These are phyloP conservation scores for Backusella tarrabulga DNA, from an alignment of 192 early-diverging fungal genomes.

Conservation along the genomic window DNA sequence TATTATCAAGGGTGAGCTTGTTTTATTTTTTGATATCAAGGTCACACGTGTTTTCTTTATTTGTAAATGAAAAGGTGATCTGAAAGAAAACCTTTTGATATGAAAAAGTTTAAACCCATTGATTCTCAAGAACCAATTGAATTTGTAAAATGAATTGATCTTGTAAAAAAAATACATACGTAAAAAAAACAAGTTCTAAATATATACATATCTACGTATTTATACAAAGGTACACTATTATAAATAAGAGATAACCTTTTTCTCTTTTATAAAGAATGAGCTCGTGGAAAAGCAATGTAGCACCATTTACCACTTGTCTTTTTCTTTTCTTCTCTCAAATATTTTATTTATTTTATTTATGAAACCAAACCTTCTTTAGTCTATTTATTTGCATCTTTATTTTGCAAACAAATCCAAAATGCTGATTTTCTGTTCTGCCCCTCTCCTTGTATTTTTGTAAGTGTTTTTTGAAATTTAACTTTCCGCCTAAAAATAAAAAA, in stretches of 20 bases:
- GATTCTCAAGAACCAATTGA: neutral
- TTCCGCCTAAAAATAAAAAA: neutral
- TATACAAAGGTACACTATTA: too few species aligned
- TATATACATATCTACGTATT: neutral
- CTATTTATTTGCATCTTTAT: neutral
- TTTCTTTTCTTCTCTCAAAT: neutral
- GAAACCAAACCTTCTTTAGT: neutral
- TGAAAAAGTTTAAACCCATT: neutral
- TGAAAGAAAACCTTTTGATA: neutral
- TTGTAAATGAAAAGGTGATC: neutral
- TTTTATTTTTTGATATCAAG: neutral
- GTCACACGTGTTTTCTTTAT: conserved; percentile 12
- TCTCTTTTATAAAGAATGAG: neutral
- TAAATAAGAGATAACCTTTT: neutral
- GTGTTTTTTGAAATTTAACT: neutral
- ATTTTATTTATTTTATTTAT: neutral
- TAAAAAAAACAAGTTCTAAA: neutral
- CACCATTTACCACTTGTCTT: neutral
- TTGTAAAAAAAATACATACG: neutral
- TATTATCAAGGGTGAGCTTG: neutral
- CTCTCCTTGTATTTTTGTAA: neutral
- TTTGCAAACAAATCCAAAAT: neutral
- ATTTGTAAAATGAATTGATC: neutral
- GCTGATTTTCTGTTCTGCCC: neutral
- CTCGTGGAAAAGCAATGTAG: neutral